Base-by-base conservation (phyloP, 2,329 filamentous ascomycete species). In the Colletotrichum siamense region DNA sequence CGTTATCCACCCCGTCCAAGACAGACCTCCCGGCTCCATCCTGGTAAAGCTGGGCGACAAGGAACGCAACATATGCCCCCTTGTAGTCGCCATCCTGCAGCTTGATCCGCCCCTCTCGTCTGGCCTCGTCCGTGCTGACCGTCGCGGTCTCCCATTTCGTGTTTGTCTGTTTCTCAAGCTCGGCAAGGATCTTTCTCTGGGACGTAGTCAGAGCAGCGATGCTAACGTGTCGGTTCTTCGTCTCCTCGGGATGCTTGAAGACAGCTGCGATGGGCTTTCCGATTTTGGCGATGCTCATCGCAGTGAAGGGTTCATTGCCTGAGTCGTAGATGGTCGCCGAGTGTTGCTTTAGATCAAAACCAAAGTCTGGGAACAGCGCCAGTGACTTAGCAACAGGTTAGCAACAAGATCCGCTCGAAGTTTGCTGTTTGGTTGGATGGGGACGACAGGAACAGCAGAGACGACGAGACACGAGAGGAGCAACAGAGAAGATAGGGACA, bases 401-500 rank as follows among this genome's bases (percentile, higher is more conserved):
- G 44, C 1, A 1, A 22, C 6, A 0, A 52, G 10, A 52, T 52
- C n/a, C 8, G 8, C 44, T 22, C 12, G n/a, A 3, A 52, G 44
- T 0, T 49, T 22, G 44, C 44, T 22, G n/a, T 49, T 12, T 12
- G 44, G 10, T 49, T 6, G 9, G 44, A 22, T 7, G n/a, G 10
- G 44, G 6, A 22, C 9, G 13, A 22, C n/a, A 1, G 4, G 18
- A n/a, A 44, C 18, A 44, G 18, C 18, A 10, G 39, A 18, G 39
- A 44, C 9, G 18, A n/a, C 9, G 8, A 1, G 39, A 12, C 2
- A 22, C n/a, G 10, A 22, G n/a, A 22, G n/a, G 3, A 0, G 6
- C 10, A 12, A 49, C 1, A 22, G 44, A 22, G 44, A 49, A 2
- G 44, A 22, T 22, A 49, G n/a, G n/a, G 10, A n/a, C 39, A 18